phyloP scores from a whole-genome alignment of 2,329 filamentous ascomycete species.

The Pseudogymnoascus sp. region DNA sequence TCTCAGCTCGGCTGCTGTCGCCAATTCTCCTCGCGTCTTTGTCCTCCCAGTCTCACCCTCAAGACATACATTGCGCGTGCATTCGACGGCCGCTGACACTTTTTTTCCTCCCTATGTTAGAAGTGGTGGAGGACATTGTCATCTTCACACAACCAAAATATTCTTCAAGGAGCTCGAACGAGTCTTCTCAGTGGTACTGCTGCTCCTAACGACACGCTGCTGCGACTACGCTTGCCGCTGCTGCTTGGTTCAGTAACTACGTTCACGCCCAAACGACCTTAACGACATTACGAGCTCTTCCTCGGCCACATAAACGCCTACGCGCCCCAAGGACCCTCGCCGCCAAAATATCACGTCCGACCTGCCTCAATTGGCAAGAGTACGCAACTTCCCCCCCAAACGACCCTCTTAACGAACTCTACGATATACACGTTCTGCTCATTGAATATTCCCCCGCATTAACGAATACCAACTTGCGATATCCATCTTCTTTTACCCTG shows the following conservation, averaged over 20 bases:
- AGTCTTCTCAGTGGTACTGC: background rate
- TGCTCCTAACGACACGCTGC: background rate
- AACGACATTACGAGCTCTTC: conserved; percentile 18
- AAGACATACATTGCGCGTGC: background rate
- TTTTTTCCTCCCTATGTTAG: background rate
- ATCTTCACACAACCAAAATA: background rate
- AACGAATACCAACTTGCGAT: conserved; percentile 21
- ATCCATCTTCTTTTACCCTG: conserved; percentile 14
- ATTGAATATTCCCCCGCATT: conserved; percentile 9
- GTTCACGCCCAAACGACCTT: conserved; percentile 9
- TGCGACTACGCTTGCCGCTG: conserved; percentile 14
- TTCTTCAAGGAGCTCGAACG: background rate
- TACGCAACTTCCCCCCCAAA: conserved; percentile 23
- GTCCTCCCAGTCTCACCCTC: background rate
- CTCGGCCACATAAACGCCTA: conserved; percentile 27
- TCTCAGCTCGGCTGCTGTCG: conserved; percentile 18
- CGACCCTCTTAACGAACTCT: conserved; percentile 32
- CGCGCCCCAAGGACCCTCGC: conserved; percentile 29
- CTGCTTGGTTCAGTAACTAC: background rate
- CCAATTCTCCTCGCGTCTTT: conserved; percentile 9
- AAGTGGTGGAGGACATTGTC: background rate
- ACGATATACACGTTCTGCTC: conserved; percentile 34
- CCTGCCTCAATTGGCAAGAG: conserved; percentile 26
- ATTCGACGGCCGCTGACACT: background rate
- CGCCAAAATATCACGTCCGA: conserved; percentile 14